Conservation (phyloP, 169 alveolate genomes). For the Condylostoma magnum region DNA sequence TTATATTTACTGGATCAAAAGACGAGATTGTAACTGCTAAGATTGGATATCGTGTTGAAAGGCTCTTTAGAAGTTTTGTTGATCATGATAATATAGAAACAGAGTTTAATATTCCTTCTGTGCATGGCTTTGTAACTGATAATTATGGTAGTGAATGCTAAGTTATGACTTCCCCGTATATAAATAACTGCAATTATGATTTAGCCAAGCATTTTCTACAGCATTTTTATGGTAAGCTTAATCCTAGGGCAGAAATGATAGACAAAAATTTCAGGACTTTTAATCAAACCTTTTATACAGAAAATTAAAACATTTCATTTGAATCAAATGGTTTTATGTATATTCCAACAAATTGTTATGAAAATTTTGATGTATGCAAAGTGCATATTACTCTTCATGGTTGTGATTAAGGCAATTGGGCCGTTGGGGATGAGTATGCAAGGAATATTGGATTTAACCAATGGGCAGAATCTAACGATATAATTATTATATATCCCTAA, state of each 20-base stretch:
- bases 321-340: constrained; percentile 28
- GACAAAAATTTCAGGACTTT: not conserved
- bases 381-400: constrained; percentile 25
- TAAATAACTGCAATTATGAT: constrained; percentile 34
- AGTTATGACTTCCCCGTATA: constrained; percentile 33
- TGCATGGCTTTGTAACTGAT: constrained; percentile 35
- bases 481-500: constrained; percentile 7
- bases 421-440: constrained; percentile 16
- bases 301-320: not conserved
- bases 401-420: not conserved
- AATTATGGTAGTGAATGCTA: constrained; percentile 32
- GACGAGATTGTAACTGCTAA: constrained; percentile 23
- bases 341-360: constrained; percentile 33
- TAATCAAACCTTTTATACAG: not conserved
- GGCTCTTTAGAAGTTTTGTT: constrained; percentile 22
- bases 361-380: constrained; percentile 8
- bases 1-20: not conserved
- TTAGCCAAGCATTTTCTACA: constrained; percentile 16
- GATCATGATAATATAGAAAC: constrained; percentile 1
- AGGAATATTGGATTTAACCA: constrained; percentile 2
- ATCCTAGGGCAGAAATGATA: not conserved
- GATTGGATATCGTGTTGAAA: constrained; percentile 21
- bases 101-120: constrained; percentile 27
- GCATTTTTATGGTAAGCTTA: not conserved
- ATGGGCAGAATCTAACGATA: constrained; percentile 23